Evolutionary conservation across 768 basidiomycete genomes (phyloP).

Genomic region (Austroboletus eburneus): DNA sequence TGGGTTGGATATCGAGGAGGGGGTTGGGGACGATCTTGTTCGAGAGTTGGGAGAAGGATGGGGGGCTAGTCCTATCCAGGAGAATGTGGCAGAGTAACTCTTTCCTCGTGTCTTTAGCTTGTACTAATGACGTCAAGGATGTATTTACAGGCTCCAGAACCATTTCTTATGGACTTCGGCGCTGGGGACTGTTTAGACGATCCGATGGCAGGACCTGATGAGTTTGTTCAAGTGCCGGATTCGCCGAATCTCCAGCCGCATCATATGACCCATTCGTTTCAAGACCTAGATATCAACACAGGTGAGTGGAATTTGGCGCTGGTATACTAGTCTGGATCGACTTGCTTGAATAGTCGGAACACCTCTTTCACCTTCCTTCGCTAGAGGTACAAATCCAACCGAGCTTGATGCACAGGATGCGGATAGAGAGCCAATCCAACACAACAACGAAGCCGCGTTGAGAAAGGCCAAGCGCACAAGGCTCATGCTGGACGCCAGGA

Average conservation of each 20-base stretch:
- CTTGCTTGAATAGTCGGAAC: constrained; percentile 4
- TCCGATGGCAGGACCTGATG: constrained; percentile 12
- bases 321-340: not conserved
- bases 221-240: not conserved
- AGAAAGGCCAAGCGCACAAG: constrained; percentile 50
- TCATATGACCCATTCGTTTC: not conserved
- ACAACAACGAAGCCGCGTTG: constrained; percentile 1
- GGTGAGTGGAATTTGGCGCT: constrained; percentile 7
- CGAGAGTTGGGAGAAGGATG: constrained; percentile 72
- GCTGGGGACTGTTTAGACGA: constrained; percentile 25
- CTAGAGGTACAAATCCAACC: not conserved
- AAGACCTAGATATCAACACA: not conserved
- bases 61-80: constrained; percentile 33
- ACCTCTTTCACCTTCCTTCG: constrained; percentile 2
- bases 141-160: constrained; percentile 17
- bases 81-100: constrained; percentile 14
- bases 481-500: constrained; percentile 64
- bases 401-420: too few species aligned
- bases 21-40: constrained; percentile 70
- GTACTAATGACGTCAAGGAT: constrained; percentile 14
- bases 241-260: not conserved
- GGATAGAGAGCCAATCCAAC: not conserved
- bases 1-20: constrained; percentile 53
- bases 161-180: constrained; percentile 12
- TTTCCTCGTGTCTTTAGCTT: not conserved